A percentile compares a stretch with the other conserved stretches of the same genome.
phyloP scores from a whole-genome alignment of 768 basidiomycete species.

The Lactarius hengduanensis region DNA sequence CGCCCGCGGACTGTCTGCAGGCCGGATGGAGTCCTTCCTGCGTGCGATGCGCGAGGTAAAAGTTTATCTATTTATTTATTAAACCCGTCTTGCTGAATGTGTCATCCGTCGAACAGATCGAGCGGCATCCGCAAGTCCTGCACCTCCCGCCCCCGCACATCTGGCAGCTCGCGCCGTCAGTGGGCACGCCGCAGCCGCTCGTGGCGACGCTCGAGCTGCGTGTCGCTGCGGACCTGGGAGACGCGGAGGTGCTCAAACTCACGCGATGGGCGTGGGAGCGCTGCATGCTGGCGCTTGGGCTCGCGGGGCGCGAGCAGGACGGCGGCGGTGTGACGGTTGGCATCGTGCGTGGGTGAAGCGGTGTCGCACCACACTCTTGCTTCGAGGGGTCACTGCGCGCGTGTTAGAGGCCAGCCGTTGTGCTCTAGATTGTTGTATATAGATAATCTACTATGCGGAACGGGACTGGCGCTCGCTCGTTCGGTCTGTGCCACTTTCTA shows the following conservation, averaged over 20 bases:
- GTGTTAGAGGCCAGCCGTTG: neutral
- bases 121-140: constrained; percentile 78
- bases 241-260: constrained; percentile 67
- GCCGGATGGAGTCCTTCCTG: constrained; percentile 79
- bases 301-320: constrained; percentile 36
- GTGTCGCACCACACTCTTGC: neutral
- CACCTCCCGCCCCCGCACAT: constrained; percentile 85
- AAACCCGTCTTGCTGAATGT: neutral
- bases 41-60: constrained; percentile 79
- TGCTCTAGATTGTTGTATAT: neutral
- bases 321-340: constrained; percentile 74
- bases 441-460: constrained; percentile 8
- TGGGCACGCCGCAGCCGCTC: constrained; percentile 39
- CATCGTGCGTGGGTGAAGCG: constrained; percentile 55
- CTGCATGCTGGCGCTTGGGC: constrained; percentile 51
- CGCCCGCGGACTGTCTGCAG: constrained; percentile 51
- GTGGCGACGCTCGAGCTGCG: constrained; percentile 82
- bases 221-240: constrained; percentile 61
- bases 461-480: neutral
- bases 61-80: too few relatives aligned
- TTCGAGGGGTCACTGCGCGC: neutral
- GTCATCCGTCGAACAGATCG: constrained; percentile 49
- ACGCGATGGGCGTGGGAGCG: constrained; percentile 78
- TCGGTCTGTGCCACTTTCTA: neutral
- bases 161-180: constrained; percentile 68